Evolutionary conservation across 352 stramenopile species (phyloP).

Genomic region (Phytophthora quininea): DNA sequence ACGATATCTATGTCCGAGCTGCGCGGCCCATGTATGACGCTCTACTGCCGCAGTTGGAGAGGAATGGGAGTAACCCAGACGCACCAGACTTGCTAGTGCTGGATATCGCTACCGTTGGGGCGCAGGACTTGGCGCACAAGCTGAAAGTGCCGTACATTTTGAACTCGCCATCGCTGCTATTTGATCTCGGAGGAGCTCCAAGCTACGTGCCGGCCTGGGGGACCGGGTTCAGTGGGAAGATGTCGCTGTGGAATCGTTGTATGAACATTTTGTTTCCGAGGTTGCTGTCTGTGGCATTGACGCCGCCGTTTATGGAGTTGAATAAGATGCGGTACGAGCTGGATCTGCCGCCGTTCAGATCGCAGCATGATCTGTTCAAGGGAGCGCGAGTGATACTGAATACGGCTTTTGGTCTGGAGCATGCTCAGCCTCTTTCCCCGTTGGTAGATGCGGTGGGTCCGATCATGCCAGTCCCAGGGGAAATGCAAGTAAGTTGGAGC

Average conservation of each 20-base stretch:
- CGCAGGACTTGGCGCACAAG: constrained; percentile 80
- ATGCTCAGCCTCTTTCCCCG: constrained; percentile 77
- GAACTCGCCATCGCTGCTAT: constrained; percentile 88
- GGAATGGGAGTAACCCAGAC: constrained; percentile 18
- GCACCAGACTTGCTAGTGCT: constrained; percentile 73
- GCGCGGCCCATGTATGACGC: constrained; percentile 82
- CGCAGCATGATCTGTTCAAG: constrained; percentile 90
- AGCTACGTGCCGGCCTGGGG: constrained; percentile 88
- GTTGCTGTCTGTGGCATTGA: constrained; percentile 83
- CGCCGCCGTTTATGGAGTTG: constrained; percentile 88
- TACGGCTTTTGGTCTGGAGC: constrained; percentile 87
- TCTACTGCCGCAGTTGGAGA: constrained; percentile 55
- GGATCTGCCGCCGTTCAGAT: constrained; percentile 70
- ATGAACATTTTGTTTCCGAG: constrained; percentile 91
- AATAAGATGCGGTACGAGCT: constrained; percentile 88
- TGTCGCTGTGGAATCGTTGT: constrained; percentile 89
- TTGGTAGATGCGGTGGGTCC: constrained; percentile 81
- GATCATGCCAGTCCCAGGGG: constrained; percentile 58
- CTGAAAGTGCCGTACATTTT: constrained; percentile 76
- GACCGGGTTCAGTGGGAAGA: constrained; percentile 78
- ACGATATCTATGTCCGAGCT: constrained; percentile 84
- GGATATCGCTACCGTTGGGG: constrained; percentile 84
- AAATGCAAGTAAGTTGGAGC: constrained; percentile 40
- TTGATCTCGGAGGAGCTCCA: constrained; percentile 72
- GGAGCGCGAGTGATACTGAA: constrained; percentile 86